A percentile compares a stretch with the other conserved stretches of the same genome.
These are phyloP conservation scores for Balansia obtecta DNA, from an alignment of 2,329 filamentous ascomycete species.

Conservation along the genomic window DNA sequence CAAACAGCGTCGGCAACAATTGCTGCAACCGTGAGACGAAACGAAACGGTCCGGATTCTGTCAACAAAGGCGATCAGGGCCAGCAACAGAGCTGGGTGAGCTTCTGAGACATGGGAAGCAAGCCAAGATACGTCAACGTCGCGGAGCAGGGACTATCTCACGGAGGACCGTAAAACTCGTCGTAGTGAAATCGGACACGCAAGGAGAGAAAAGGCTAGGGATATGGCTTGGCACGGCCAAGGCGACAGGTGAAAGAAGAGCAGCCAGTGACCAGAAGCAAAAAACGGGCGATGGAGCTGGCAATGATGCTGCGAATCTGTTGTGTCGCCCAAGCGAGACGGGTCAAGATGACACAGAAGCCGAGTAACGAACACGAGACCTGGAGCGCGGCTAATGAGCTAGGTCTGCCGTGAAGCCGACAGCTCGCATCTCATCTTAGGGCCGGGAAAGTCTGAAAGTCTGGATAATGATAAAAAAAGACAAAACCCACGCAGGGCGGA, in stretches of 20 bases:
- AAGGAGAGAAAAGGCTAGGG: background rate
- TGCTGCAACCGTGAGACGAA: background rate
- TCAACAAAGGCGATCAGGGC: background rate
- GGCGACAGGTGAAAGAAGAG: background rate
- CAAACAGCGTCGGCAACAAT: background rate
- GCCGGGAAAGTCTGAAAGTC: background rate
- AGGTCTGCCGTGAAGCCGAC: background rate
- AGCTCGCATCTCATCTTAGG: background rate
- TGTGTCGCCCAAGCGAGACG: constrained; percentile 2
- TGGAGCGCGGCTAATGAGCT: background rate
- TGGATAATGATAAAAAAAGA: background rate
- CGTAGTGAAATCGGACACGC: background rate
- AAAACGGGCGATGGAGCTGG: background rate
- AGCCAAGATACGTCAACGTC: constrained; percentile 1
- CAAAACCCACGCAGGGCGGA: background rate
- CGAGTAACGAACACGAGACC: background rate
- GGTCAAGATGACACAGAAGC: background rate
- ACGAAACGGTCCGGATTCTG: background rate
- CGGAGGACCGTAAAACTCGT: background rate
- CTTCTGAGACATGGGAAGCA: constrained; percentile 6
- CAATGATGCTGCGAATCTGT: background rate
- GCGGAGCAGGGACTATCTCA: background rate
- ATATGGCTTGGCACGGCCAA: background rate
- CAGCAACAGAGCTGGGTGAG: constrained; percentile 2
- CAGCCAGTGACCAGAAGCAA: background rate